Conservation (phyloP, 495 filamentous ascomycete genomes). For the Daldinia loculata region DNA sequence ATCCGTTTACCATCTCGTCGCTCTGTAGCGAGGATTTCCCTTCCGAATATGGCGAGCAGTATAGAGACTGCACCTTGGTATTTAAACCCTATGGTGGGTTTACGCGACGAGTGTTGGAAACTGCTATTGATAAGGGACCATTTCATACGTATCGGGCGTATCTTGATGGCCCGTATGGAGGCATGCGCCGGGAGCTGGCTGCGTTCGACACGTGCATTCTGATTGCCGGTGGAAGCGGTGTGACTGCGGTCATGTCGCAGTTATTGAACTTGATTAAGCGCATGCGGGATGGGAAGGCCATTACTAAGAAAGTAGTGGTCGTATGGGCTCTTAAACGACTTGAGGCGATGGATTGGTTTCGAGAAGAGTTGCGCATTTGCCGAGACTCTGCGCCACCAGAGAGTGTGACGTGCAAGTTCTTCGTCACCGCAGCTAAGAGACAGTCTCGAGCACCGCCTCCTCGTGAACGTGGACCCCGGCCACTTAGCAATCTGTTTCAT, state of each 20-base stretch:
- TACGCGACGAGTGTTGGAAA: slow-evolving; percentile 78
- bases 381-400: slow-evolving; percentile 83
- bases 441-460: slow-evolving; percentile 47
- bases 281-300: slow-evolving; percentile 90
- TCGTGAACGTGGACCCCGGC: slow-evolving; percentile 63
- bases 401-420: slow-evolving; percentile 91
- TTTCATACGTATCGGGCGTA: slow-evolving; percentile 89
- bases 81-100: slow-evolving; percentile 93
- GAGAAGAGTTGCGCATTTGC: slow-evolving; percentile 91
- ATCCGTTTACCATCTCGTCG: slow-evolving; percentile 95
- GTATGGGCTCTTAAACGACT: slow-evolving; percentile 90
- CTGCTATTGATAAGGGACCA: slow-evolving; percentile 80
- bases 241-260: slow-evolving; percentile 92
- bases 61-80: slow-evolving; percentile 86
- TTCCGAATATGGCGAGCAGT: slow-evolving; percentile 84
- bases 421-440: slow-evolving; percentile 78
- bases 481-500: slow-evolving; percentile 75
- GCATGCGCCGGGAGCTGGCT: slow-evolving; percentile 89
- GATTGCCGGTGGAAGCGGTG: slow-evolving; percentile 92
- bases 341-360: slow-evolving; percentile 98
- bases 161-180: slow-evolving; percentile 92
- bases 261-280: slow-evolving; percentile 91
- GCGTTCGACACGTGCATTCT: slow-evolving; percentile 93
- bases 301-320: slow-evolving; percentile 87
- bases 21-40: slow-evolving; percentile 85